Percentiles rank a stretch among this genome's conserved stretches.
Evolutionary conservation across 2,329 filamentous ascomycete species (phyloP).

Genomic region (Periconia macrospinosa): DNA sequence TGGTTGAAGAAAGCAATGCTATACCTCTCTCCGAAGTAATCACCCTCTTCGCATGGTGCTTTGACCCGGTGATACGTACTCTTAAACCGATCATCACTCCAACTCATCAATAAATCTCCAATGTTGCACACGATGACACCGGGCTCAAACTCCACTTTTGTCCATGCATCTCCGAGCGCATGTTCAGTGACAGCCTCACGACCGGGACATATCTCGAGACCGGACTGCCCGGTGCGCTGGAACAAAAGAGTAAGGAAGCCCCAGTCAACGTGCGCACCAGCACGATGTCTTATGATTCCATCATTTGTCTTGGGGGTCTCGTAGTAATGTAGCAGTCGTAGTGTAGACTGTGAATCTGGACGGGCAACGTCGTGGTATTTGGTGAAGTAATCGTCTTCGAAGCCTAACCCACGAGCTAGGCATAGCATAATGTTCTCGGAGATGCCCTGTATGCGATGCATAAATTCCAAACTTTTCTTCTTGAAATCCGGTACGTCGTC

Average conservation of each 20-base stretch:
- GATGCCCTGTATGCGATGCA: slow-evolving; percentile 54
- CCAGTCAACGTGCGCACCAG: slow-evolving; percentile 67
- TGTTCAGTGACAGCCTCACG: slow-evolving; percentile 61
- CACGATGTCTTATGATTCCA: slow-evolving; percentile 54
- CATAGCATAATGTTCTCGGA: slow-evolving; percentile 59
- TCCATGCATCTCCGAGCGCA: slow-evolving; percentile 61
- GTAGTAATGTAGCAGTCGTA: slow-evolving; percentile 58
- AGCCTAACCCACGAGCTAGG: slow-evolving; percentile 57
- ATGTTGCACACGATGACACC: slow-evolving; percentile 66
- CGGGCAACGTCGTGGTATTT: slow-evolving; percentile 23
- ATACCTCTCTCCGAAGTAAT: slow-evolving; percentile 60
- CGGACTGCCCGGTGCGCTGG: slow-evolving; percentile 60
- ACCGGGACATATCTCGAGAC: slow-evolving; percentile 64
- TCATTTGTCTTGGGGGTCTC: slow-evolving; percentile 37
- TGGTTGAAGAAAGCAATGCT: slow-evolving; percentile 67
- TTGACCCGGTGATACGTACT: slow-evolving; percentile 65
- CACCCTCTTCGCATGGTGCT: slow-evolving; percentile 55
- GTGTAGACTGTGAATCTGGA: slow-evolving; percentile 55
- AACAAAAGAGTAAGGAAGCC: slow-evolving; percentile 64
- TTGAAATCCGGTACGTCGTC: slow-evolving; percentile 52
- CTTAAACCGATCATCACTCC: slow-evolving; percentile 67
- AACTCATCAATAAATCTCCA: slow-evolving; percentile 65
- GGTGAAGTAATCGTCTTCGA: slow-evolving; percentile 58
- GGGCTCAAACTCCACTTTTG: slow-evolving; percentile 56
- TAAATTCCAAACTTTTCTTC: slow-evolving; percentile 50